phyloP scores from a whole-genome alignment of 108 stramenopile species.

The Conticribra guillardii region DNA sequence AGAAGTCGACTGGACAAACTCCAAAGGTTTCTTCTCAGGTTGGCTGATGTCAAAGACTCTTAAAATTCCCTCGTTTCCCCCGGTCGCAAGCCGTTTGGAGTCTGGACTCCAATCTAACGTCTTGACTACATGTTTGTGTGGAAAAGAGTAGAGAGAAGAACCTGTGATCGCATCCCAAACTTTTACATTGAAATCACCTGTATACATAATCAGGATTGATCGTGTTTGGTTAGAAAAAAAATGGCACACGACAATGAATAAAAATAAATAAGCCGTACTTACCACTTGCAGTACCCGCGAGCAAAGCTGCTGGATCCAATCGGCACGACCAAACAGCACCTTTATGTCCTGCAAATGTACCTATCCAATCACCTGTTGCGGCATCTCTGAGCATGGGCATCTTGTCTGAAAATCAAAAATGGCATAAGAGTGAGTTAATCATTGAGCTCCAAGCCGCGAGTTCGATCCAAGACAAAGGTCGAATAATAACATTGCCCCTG shows the following conservation, averaged over 20 bases:
- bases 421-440: too few species aligned
- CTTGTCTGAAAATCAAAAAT: too few species aligned
- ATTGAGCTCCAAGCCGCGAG: too few species aligned
- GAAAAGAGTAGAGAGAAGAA: conserved; percentile 65
- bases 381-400: conserved; percentile 97
- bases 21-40: conserved; percentile 26
- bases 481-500: too few species aligned
- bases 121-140: conserved; percentile 97
- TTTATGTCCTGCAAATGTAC: conserved; percentile 97
- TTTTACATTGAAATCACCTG: conserved; percentile 85
- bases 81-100: conserved; percentile 82
- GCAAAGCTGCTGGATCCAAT: conserved; percentile 77
- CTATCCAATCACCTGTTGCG: conserved; percentile 98
- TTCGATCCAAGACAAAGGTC: too few species aligned
- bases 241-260: too few species aligned
- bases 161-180: conserved; percentile 95
- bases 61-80: conserved; percentile 93
- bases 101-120: conserved; percentile 90
- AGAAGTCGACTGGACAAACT: conserved; percentile 37
- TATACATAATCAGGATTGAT: neutral
- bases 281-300: conserved; percentile 88
- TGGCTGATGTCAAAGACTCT: conserved; percentile 81
- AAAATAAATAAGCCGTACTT: too few species aligned
- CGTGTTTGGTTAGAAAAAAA: too few species aligned
- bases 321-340: conserved; percentile 99